Evolutionary conservation across 1,139 yeast genomes (phyloP).

Genomic region (Hyphopichia buzzinii): DNA sequence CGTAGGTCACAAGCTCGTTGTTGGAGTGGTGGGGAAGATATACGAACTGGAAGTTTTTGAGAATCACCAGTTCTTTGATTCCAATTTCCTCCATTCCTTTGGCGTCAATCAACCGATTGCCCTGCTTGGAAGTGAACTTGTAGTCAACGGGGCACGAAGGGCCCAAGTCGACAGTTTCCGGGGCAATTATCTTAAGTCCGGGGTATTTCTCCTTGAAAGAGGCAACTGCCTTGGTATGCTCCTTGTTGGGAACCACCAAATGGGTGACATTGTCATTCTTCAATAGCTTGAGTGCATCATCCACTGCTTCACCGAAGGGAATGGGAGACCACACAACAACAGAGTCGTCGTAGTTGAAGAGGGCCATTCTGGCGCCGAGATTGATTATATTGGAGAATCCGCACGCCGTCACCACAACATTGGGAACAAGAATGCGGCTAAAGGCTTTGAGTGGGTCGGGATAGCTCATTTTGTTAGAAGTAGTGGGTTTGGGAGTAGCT

Average conservation of each 20-base stretch:
- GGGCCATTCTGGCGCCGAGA: constrained; percentile 63
- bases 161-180: constrained; percentile 33
- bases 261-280: constrained; percentile 38
- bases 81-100: constrained; percentile 24
- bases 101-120: constrained; percentile 25
- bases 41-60: constrained; percentile 49
- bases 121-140: constrained; percentile 24
- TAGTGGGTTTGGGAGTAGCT: too few species aligned
- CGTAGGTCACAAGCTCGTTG: constrained; percentile 54
- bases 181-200: constrained; percentile 48
- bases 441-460: constrained; percentile 37
- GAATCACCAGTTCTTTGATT: constrained; percentile 23
- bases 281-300: constrained; percentile 34
- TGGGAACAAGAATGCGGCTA: constrained; percentile 44
- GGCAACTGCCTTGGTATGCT: constrained; percentile 55
- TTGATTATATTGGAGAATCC: constrained; percentile 44
- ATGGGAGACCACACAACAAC: constrained; percentile 61
- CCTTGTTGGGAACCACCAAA: constrained; percentile 51
- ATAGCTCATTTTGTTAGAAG: constrained; percentile 19
- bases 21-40: constrained; percentile 54
- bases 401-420: constrained; percentile 49
- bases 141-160: constrained; percentile 34
- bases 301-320: constrained; percentile 51
- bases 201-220: constrained; percentile 52
- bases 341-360: constrained; percentile 35